A percentile compares a stretch with the other conserved stretches of the same genome.
phyloP scores from a whole-genome alignment of 352 stramenopile genomes.

The Globisporangium sylvaticum region DNA sequence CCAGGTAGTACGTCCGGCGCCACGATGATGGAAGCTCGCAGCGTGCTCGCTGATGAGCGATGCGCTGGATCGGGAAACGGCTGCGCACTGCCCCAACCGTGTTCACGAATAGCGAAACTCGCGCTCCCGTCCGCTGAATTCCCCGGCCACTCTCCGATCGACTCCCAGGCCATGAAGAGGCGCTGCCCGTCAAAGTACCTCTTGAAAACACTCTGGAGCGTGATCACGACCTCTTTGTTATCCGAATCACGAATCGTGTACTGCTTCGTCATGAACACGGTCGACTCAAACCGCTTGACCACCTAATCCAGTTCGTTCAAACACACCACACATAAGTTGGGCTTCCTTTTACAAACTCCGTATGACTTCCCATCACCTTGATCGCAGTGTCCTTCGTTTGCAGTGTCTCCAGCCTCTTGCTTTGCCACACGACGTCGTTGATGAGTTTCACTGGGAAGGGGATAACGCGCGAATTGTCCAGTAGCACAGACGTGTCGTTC shows the following conservation, averaged over 20 bases:
- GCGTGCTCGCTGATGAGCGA: background rate
- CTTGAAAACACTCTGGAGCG: background rate
- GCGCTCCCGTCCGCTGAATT: background rate
- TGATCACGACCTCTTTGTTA: background rate
- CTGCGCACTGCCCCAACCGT: conserved; percentile 6
- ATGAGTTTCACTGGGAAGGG: conserved; percentile 1
- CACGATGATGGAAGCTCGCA: conserved; percentile 6
- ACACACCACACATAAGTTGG: background rate
- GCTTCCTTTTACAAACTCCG: no score
- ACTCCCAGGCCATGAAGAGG: conserved; percentile 10
- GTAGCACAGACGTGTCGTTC: background rate
- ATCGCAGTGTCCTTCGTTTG: background rate
- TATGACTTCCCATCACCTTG: background rate
- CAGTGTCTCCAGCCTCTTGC: background rate
- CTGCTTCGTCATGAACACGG: conserved; percentile 8
- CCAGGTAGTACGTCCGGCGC: background rate
- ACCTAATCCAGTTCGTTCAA: background rate
- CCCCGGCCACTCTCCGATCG: conserved; percentile 10
- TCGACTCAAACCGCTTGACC: background rate
- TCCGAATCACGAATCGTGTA: background rate
- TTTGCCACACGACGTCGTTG: background rate
- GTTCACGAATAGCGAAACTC: background rate
- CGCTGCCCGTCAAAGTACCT: background rate
- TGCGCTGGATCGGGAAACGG: background rate
- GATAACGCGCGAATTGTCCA: conserved; percentile 1